These are phyloP conservation scores for Metschnikowia gelsemii DNA, from an alignment of 805 yeast genomes.

Conservation along the genomic window DNA sequence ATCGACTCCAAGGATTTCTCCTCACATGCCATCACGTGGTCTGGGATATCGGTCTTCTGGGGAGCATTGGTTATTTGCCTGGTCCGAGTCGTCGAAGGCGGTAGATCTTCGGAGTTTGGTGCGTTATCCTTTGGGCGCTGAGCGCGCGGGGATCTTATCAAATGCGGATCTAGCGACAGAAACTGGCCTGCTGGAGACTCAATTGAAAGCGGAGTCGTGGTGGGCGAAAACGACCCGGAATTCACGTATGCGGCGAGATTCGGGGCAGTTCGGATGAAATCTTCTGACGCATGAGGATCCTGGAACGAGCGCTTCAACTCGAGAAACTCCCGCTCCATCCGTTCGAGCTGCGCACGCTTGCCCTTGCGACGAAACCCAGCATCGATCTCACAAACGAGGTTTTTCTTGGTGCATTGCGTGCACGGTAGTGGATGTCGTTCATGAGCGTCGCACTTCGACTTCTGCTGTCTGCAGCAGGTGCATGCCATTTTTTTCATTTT, in stretches of 20 bases:
- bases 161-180: background rate
- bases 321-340: constrained; percentile 75
- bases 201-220: background rate
- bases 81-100: background rate
- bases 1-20: constrained; percentile 75
- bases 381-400: constrained; percentile 67
- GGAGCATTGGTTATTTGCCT: background rate
- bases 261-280: constrained; percentile 6
- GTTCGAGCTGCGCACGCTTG: constrained; percentile 81
- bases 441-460: constrained; percentile 84
- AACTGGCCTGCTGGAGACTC: background rate
- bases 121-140: too few relatives aligned
- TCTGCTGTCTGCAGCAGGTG: constrained; percentile 94
- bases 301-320: constrained; percentile 59
- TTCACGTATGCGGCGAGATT: constrained; percentile 6
- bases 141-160: background rate
- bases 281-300: constrained; percentile 27
- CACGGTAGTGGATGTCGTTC: constrained; percentile 78
- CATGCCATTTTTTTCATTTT: constrained; percentile 59
- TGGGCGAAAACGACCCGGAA: background rate
- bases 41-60: constrained; percentile 2
- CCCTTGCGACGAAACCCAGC: constrained; percentile 85
- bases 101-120: background rate
- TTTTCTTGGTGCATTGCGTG: constrained; percentile 72
- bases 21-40: constrained; percentile 42